A percentile compares a stretch with the other conserved stretches of the same genome.
phyloP scores from a whole-genome alignment of 257 asterid species.

The Mentha longifolia region DNA sequence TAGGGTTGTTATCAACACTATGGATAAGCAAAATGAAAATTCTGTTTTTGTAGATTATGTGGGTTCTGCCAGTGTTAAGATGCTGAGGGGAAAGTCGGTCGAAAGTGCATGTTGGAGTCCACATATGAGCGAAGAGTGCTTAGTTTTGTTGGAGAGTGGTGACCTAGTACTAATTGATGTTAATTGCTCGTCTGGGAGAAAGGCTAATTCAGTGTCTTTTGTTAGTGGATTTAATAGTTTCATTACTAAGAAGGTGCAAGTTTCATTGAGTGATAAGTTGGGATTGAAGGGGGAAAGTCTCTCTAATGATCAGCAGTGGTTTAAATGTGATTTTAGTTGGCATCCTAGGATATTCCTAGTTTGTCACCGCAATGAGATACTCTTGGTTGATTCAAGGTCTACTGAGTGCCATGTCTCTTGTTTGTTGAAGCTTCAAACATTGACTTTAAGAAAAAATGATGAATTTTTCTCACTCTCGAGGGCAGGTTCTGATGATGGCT shows the following conservation, averaged over 20 bases:
- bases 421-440: constrained; percentile 60
- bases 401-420: constrained; percentile 41
- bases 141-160: constrained; percentile 73
- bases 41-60: constrained; percentile 48
- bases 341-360: constrained; percentile 67
- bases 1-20: constrained; percentile 36
- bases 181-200: constrained; percentile 35
- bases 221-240: constrained; percentile 29
- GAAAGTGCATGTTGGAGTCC: constrained; percentile 85
- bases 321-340: constrained; percentile 77
- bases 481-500: constrained; percentile 57
- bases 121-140: constrained; percentile 70
- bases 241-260: constrained; percentile 37
- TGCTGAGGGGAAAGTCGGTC: constrained; percentile 50
- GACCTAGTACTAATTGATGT: constrained; percentile 70
- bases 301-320: constrained; percentile 45
- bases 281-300: constrained; percentile 34
- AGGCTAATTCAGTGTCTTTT: constrained; percentile 19
- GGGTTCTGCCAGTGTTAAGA: constrained; percentile 48
- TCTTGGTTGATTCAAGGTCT: constrained; percentile 67
- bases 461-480: constrained; percentile 59
- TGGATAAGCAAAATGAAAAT: constrained; percentile 15
- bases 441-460: constrained; percentile 51
- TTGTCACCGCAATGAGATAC: constrained; percentile 53
- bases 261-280: constrained; percentile 48